A percentile compares a stretch with the other conserved stretches of the same genome.
phyloP scores from a whole-genome alignment of 129 eudicot species.

The Centella asiatica region DNA sequence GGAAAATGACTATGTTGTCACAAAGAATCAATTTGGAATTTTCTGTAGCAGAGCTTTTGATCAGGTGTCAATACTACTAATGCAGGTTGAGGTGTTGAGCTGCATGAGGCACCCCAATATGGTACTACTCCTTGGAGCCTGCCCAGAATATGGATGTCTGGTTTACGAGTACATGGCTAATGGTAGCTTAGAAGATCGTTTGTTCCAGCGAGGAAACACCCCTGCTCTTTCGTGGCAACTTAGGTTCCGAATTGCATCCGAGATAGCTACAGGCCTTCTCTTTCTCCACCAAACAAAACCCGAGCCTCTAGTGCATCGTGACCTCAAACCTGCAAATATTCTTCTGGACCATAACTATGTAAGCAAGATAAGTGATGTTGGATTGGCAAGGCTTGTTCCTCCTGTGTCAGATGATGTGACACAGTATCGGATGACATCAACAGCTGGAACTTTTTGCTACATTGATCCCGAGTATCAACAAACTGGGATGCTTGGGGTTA shows the following conservation, averaged over 20 bases:
- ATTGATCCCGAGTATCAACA: conserved; percentile 85
- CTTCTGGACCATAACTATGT: conserved; percentile 59
- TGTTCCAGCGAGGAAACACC: conserved; percentile 37
- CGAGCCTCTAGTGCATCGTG: conserved; percentile 73
- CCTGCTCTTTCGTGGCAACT: conserved; percentile 60
- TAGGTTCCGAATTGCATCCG: conserved; percentile 62
- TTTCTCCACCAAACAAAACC: conserved; percentile 79
- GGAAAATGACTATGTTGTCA: too few species aligned
- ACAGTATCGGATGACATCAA: conserved; percentile 61
- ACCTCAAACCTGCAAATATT: conserved; percentile 70
- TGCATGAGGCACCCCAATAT: conserved; percentile 62
- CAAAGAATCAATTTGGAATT: not conserved
- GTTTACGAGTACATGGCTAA: conserved; percentile 73
- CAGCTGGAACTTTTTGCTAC: conserved; percentile 70
- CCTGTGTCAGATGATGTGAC: conserved; percentile 49
- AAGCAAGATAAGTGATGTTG: conserved; percentile 71
- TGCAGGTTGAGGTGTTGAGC: conserved; percentile 54
- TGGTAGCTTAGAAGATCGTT: conserved; percentile 70
- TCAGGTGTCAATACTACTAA: not conserved
- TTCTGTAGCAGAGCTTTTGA: not conserved
- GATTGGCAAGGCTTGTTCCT: conserved; percentile 67
- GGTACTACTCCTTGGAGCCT: conserved; percentile 82
- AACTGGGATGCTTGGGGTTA: conserved; percentile 73
- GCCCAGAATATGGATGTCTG: conserved; percentile 75
- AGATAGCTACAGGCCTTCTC: conserved; percentile 51